These are phyloP conservation scores for Rhamnella rubrinervis DNA, from an alignment of 331 rosid species.

Conservation along the genomic window DNA sequence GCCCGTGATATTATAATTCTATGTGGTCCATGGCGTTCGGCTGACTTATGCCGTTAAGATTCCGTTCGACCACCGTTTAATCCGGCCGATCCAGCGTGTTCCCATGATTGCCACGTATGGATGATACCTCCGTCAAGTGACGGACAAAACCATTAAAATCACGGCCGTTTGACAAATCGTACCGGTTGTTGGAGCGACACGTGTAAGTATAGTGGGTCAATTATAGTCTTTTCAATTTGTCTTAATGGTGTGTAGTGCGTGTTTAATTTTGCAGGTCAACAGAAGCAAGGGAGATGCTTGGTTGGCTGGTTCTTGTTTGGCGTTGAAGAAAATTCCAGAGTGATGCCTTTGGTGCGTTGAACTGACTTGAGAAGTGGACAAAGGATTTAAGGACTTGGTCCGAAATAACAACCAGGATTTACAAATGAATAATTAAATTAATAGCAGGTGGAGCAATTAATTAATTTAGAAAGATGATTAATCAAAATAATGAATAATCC, in stretches of 20 bases:
- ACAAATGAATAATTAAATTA: too few relatives aligned
- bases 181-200: neutral
- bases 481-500: too few relatives aligned
- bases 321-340: too few relatives aligned
- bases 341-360: too few relatives aligned
- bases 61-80: slow-evolving; percentile 20
- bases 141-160: neutral
- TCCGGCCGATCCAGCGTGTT: neutral
- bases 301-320: too few relatives aligned
- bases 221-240: neutral
- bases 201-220: neutral
- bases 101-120: slow-evolving; percentile 3
- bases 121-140: neutral
- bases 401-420: too few relatives aligned
- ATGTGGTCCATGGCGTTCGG: too few relatives aligned
- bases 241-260: neutral
- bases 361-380: too few relatives aligned
- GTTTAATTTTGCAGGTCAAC: slow-evolving; percentile 16
- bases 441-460: too few relatives aligned
- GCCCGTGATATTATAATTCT: neutral
- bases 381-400: too few relatives aligned
- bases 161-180: neutral
- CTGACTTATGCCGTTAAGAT: slow-evolving; percentile 8
- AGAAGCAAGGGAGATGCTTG: too few relatives aligned
- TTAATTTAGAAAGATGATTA: too few relatives aligned